A percentile compares a stretch with the other conserved stretches of the same genome.
These are phyloP conservation scores for Mycothermus thermophilus DNA, from an alignment of 495 filamentous ascomycete genomes.

Conservation along the genomic window DNA sequence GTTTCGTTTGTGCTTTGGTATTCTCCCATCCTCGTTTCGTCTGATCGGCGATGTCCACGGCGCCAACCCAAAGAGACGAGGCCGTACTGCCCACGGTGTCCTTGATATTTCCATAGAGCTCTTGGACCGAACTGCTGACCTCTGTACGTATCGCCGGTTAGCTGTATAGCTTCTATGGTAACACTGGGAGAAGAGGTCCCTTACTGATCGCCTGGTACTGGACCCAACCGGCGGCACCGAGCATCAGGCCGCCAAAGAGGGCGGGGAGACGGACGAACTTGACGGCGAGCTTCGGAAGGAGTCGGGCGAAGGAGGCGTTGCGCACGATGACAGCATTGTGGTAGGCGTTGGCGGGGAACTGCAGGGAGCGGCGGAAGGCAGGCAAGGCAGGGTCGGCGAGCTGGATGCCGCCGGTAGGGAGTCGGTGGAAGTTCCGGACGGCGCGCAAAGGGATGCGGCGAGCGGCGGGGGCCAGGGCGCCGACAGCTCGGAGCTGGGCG, in stretches of 20 bases:
- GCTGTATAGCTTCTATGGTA: no score
- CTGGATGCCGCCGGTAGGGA: conserved; percentile 55
- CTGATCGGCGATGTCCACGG: conserved; percentile 61
- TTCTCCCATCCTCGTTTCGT: conserved; percentile 68
- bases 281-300: conserved; percentile 74
- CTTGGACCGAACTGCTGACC: conserved; percentile 78
- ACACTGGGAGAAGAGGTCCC: conserved; percentile 28
- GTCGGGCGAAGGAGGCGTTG: conserved; percentile 70
- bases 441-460: conserved; percentile 41
- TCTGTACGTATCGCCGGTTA: conserved; percentile 43
- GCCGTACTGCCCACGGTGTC: conserved; percentile 55
- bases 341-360: conserved; percentile 64
- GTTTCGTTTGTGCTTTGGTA: conserved; percentile 67
- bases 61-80: conserved; percentile 49
- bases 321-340: conserved; percentile 79
- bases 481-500: conserved; percentile 64
- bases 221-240: conserved; percentile 78
- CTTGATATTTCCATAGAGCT: conserved; percentile 56
- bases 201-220: conserved; percentile 91
- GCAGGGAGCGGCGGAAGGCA: conserved; percentile 45
- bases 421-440: conserved; percentile 51
- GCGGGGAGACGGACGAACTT: conserved; percentile 82
- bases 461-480: conserved; percentile 47
- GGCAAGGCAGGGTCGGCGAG: conserved; percentile 49
- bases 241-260: conserved; percentile 74